phyloP scores from a whole-genome alignment of 2,329 filamentous ascomycete species.

The Pestalotiopsis sp. region DNA sequence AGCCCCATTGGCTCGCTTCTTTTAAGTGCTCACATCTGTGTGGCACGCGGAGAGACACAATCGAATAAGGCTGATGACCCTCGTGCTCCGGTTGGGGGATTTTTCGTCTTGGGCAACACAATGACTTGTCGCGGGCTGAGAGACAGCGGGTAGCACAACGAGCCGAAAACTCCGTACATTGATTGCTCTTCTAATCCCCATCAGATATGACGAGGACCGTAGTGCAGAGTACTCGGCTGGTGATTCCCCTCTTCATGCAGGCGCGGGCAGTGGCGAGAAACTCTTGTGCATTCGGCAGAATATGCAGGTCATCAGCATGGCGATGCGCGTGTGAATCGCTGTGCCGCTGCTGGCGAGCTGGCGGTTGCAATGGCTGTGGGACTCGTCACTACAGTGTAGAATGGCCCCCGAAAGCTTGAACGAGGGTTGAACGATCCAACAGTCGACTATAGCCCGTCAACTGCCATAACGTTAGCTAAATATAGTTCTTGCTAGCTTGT shows the following conservation, averaged over 20 bases:
- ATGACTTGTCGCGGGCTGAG: neutral
- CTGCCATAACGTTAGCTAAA: neutral
- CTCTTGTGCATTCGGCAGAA: neutral
- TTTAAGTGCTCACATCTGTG: constrained; percentile 6
- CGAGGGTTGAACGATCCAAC: neutral
- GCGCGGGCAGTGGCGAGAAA: neutral
- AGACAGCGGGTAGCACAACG: neutral
- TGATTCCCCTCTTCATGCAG: neutral
- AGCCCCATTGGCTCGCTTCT: neutral
- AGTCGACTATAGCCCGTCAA: neutral
- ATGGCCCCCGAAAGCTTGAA: neutral
- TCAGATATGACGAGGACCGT: neutral
- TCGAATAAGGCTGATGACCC: neutral
- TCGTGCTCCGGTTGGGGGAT: neutral
- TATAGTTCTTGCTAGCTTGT: neutral
- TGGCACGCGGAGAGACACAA: neutral
- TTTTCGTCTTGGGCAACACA: neutral
- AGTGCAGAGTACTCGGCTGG: neutral
- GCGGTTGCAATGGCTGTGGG: neutral
- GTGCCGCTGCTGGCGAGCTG: neutral
- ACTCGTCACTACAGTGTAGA: neutral
- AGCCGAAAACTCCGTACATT: neutral
- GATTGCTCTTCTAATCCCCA: neutral
- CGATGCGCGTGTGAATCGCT: neutral
- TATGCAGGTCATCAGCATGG: constrained; percentile 3